Base-by-base conservation (phyloP, 495 filamentous ascomycete genomes). In the Penicillium lagena region DNA sequence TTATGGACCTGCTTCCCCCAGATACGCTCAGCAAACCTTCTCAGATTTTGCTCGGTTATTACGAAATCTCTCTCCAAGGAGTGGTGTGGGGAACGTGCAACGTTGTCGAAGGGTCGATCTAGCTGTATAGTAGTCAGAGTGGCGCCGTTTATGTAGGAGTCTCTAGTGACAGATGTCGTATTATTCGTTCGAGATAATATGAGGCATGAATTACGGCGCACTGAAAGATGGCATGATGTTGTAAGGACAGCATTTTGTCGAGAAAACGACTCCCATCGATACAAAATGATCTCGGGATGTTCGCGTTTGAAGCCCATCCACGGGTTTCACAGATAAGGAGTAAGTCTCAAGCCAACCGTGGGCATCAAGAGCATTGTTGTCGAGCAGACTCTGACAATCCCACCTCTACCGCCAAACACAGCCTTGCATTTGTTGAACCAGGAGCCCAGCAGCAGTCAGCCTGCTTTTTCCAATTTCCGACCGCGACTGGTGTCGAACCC, bases 401-500 rank as follows among this genome's bases (percentile, higher is more conserved):
- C 12, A 52, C 49, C 40, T 52, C 54, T 27, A 52, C 40, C 36
- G 52, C 46, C 42, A 50, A 42, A 48, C 43, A 47, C 42, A 46
- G 29, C 31, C 33, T 38, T 33, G 42, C 13, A 39, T 34, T 42
- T 42, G 42, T 47, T 13, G 34, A 50, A 48, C 31, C 47, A 12
- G 52, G 52, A 42, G 47, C 52, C 47, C 44, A 55, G 44, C 47
- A 55, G 43, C 40, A 47, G 43, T 54, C 47, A 30, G 51, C 46
- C 40, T 54, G 46, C 35, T 47, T 54, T 47, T 34, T 54, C 51
- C 51, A 54, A 40, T 54, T 50, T 45, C 51, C 47, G 42, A 50
- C 27, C 22, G 39, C 44, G 35, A 50, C 47, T 47, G 51, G 50
- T 35, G 51, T 44, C 15, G 51, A 50, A 34, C 43, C 47, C 40